A percentile compares a stretch with the other conserved stretches of the same genome.
Conservation (phyloP, 140 eudicot species). For the Ambrosia hybrid region DNA sequence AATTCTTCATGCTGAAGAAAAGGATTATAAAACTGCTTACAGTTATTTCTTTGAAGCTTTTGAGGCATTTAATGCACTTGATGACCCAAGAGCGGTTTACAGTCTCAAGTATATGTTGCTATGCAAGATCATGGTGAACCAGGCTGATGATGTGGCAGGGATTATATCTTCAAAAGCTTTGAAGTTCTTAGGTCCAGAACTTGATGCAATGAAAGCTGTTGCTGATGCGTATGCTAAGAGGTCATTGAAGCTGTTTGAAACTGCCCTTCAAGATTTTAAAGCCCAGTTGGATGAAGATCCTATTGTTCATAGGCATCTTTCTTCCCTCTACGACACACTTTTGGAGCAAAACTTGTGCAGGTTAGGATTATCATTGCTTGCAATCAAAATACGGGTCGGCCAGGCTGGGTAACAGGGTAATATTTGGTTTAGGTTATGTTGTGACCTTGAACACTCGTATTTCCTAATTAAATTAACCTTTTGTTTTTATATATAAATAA, state of each 20-base stretch:
- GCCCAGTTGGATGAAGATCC: conserved; percentile 85
- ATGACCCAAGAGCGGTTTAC: conserved; percentile 74
- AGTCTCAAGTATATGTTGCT: conserved; percentile 89
- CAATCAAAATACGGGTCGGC: background rate
- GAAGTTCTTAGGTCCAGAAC: conserved; percentile 81
- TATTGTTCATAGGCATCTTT: conserved; percentile 82
- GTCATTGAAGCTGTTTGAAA: conserved; percentile 77
- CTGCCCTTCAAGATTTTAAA: conserved; percentile 48
- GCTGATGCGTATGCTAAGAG: conserved; percentile 92
- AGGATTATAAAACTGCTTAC: conserved; percentile 89
- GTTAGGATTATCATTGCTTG: conserved; percentile 24
- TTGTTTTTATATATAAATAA: background rate
- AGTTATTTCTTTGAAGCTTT: conserved; percentile 95
- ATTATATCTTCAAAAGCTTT: conserved; percentile 80
- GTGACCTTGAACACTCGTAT: background rate
- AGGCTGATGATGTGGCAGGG: conserved; percentile 93
- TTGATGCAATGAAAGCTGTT: conserved; percentile 95
- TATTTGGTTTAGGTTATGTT: background rate
- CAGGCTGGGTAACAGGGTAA: background rate
- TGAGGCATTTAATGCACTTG: conserved; percentile 92
- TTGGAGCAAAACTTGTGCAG: conserved; percentile 95
- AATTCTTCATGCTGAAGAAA: conserved; percentile 93
- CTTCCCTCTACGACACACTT: conserved; percentile 79
- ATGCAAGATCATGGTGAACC: conserved; percentile 92
- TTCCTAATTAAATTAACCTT: too few species aligned